Conservation (phyloP, 1,284 basidiomycete species). For the Chalciporus piperatoides region DNA sequence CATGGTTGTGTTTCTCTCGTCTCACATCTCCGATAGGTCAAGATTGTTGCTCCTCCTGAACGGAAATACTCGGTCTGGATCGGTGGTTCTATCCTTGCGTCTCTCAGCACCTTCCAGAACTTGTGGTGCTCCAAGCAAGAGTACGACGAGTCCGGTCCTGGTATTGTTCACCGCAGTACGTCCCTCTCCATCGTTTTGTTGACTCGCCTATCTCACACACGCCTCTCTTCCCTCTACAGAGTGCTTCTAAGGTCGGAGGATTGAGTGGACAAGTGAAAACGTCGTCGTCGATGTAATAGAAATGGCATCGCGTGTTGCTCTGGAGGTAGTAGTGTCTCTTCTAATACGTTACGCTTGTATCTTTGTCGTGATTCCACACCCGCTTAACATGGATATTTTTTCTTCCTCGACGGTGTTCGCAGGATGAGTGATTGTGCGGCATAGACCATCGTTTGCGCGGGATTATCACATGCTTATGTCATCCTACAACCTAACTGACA, state of each 20-base stretch:
- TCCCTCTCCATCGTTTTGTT: slow-evolving; percentile 14
- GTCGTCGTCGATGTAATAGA: slow-evolving; percentile 29
- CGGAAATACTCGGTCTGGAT: slow-evolving; percentile 98
- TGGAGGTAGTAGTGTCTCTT: slow-evolving; percentile 12
- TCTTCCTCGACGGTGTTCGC: no score
- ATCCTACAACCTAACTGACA: no score
- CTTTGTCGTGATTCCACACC: slow-evolving; percentile 5
- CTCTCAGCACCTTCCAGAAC: slow-evolving; percentile 95
- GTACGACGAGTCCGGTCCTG: slow-evolving; percentile 86
- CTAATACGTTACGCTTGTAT: slow-evolving; percentile 28
- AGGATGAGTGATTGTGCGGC: no score
- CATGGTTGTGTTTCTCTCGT: background rate
- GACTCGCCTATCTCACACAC: background rate
- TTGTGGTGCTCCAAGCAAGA: slow-evolving; percentile 92
- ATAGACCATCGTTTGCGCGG: no score
- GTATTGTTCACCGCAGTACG: slow-evolving; percentile 79
- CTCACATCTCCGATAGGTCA: slow-evolving; percentile 60
- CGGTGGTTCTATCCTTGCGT: slow-evolving; percentile 96
- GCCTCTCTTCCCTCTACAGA: slow-evolving; percentile 20
- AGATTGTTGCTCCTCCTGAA: slow-evolving; percentile 91
- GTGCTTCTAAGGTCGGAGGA: slow-evolving; percentile 31
- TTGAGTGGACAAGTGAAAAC: slow-evolving; percentile 22
- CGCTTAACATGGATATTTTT: background rate
- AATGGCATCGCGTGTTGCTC: slow-evolving; percentile 19
- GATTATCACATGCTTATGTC: no score